These are phyloP conservation scores for Podosphaera xanthii DNA, from an alignment of 2,329 filamentous ascomycete genomes.

Conservation along the genomic window DNA sequence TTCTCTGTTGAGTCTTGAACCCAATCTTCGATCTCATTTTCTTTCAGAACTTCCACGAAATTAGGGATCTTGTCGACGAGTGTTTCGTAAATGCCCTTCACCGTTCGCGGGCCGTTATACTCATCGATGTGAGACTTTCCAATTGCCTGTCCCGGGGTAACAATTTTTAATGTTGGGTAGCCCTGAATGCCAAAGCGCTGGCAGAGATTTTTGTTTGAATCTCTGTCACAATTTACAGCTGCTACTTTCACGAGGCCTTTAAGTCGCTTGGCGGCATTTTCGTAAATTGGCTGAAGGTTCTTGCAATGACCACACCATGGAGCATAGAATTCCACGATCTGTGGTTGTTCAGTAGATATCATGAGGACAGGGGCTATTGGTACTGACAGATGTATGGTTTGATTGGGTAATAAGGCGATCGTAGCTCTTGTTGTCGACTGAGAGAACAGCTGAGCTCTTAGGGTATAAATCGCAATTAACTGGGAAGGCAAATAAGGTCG, in stretches of 20 bases:
- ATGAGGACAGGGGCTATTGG: slow-evolving; percentile 1
- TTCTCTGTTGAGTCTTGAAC: slow-evolving; percentile 40
- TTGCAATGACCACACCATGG: slow-evolving; percentile 97
- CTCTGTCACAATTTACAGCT: slow-evolving; percentile 86
- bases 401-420: slow-evolving; percentile 65
- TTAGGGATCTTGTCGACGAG: slow-evolving; percentile 80
- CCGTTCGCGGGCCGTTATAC: slow-evolving; percentile 63
- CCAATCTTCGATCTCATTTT: slow-evolving; percentile 60
- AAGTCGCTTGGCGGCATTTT: slow-evolving; percentile 76
- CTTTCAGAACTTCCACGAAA: slow-evolving; percentile 59
- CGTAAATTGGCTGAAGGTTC: slow-evolving; percentile 85
- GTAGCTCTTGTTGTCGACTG: slow-evolving; percentile 59
- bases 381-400: slow-evolving; percentile 68
- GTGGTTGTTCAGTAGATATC: slow-evolving; percentile 6
- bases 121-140: slow-evolving; percentile 69
- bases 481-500: slow-evolving; percentile 42
- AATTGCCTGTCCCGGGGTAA: slow-evolving; percentile 61
- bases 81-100: slow-evolving; percentile 71
- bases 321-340: slow-evolving; percentile 72
- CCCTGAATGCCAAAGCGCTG: slow-evolving; percentile 70
- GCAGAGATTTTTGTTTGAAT: slow-evolving; percentile 75
- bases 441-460: slow-evolving; percentile 70
- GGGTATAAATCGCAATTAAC: slow-evolving; percentile 53
- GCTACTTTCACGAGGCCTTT: slow-evolving; percentile 86
- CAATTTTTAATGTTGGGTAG: slow-evolving; percentile 88